A percentile compares a stretch with the other conserved stretches of the same genome.
phyloP scores from a whole-genome alignment of 108 stramenopile species.

The Asterionellopsis glacialis region DNA sequence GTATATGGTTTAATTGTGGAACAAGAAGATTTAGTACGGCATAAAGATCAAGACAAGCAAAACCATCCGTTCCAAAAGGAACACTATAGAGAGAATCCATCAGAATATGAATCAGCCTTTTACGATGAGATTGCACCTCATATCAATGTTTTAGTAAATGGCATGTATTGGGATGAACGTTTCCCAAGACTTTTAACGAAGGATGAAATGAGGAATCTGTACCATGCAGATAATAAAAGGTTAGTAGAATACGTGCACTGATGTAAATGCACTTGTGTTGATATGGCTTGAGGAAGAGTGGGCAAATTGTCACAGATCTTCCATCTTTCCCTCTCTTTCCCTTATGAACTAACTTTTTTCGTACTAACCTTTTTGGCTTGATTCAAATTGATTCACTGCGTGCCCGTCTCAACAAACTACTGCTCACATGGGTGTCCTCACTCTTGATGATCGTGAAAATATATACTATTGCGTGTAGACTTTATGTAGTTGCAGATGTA shows the following conservation, averaged over 20 bases:
- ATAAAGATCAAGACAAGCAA: constrained; percentile 12
- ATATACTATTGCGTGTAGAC: constrained; percentile 6
- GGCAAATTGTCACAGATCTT: too few relatives aligned
- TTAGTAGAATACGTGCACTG: constrained; percentile 9
- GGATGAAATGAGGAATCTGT: constrained; percentile 42
- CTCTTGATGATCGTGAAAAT: too few relatives aligned
- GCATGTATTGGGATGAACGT: constrained; percentile 83
- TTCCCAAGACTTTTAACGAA: constrained; percentile 76
- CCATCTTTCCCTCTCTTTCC: neutral
- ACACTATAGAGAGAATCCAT: constrained; percentile 65
- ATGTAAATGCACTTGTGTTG: neutral
- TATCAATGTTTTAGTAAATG: constrained; percentile 65
- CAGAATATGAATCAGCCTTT: constrained; percentile 63
- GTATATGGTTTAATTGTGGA: constrained; percentile 52
- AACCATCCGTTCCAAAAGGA: constrained; percentile 41
- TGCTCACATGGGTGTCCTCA: too few relatives aligned
- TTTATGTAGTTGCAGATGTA: constrained; percentile 70
- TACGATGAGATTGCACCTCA: constrained; percentile 53
- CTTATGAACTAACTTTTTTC: neutral
- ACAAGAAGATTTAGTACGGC: constrained; percentile 38
- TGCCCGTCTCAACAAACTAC: too few relatives aligned
- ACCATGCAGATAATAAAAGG: constrained; percentile 31
- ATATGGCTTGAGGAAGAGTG: too few relatives aligned
- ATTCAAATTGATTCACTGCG: too few relatives aligned
- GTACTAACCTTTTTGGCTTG: too few relatives aligned